A percentile compares a stretch with the other conserved stretches of the same genome.
These are phyloP conservation scores for Hypoxylon sp. DNA, from an alignment of 2,329 filamentous ascomycete species.

Conservation along the genomic window DNA sequence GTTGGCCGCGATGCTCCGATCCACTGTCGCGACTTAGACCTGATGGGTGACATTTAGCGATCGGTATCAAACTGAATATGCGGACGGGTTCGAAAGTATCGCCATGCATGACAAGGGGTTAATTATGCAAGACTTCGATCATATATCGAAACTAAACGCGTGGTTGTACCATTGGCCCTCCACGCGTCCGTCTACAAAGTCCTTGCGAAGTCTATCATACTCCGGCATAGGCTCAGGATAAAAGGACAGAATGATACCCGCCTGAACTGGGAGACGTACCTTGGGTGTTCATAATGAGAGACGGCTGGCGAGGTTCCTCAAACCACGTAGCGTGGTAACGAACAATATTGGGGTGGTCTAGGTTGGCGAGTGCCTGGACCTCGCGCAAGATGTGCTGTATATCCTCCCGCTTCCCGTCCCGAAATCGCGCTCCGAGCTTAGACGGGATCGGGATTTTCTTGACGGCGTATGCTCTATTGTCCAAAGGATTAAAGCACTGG, in stretches of 20 bases:
- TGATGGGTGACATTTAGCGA: conserved; percentile 12
- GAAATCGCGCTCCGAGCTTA: conserved; percentile 40
- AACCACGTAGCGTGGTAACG: conserved; percentile 46
- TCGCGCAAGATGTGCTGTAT: conserved; percentile 44
- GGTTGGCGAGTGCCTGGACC: conserved; percentile 44
- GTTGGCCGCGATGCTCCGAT: conserved; percentile 15
- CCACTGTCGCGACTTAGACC: conserved; percentile 2
- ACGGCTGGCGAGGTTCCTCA: conserved; percentile 39
- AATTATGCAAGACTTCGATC: too few species aligned
- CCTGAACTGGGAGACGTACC: conserved; percentile 52
- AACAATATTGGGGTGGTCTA: conserved; percentile 47
- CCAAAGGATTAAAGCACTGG: conserved; percentile 42
- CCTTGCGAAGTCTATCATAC: background rate
- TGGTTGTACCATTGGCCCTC: background rate
- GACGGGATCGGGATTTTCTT: conserved; percentile 45
- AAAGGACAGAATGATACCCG: background rate
- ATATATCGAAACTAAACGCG: too few species aligned
- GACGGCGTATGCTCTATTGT: conserved; percentile 45
- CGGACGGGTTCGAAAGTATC: background rate
- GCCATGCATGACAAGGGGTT: background rate
- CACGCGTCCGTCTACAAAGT: background rate
- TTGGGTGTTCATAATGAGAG: conserved; percentile 46
- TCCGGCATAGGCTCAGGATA: background rate
- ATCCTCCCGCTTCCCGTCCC: conserved; percentile 43
- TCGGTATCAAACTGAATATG: background rate